Percentiles rank a stretch among this genome's conserved stretches.
Evolutionary conservation across 2,329 filamentous ascomycete genomes (phyloP).

Genomic region (Epichloe coenophiala): DNA sequence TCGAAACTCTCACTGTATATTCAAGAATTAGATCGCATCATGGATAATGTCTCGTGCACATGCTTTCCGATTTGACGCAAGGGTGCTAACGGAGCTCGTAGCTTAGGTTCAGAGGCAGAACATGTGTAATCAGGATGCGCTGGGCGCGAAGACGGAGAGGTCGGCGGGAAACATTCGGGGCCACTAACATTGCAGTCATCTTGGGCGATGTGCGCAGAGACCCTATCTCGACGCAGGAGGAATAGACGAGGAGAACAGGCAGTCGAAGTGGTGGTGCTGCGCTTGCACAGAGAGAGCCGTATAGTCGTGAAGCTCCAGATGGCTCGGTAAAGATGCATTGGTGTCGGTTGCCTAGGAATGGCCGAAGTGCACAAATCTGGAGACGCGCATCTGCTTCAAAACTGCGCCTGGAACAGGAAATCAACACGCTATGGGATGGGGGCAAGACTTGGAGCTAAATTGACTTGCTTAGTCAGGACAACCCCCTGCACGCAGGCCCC

Average conservation of each 20-base stretch:
- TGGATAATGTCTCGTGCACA: background rate
- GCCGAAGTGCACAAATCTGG: background rate
- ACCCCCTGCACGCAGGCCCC: no score
- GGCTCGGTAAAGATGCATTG: background rate
- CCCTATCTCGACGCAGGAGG: background rate
- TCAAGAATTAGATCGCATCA: background rate
- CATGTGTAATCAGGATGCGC: background rate
- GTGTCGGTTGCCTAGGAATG: background rate
- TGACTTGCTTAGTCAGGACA: constrained; percentile 1
- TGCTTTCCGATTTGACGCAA: background rate
- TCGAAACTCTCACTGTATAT: constrained; percentile 73
- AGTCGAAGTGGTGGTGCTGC: background rate
- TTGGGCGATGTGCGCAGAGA: constrained; percentile 6
- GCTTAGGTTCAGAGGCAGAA: background rate
- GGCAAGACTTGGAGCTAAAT: background rate
- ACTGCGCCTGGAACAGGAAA: background rate
- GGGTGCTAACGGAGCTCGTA: background rate
- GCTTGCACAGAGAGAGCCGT: background rate
- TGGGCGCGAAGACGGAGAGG: background rate
- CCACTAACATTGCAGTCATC: constrained; percentile 27
- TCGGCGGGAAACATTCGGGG: background rate
- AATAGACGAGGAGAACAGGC: background rate
- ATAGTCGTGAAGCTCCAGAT: background rate
- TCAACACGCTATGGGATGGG: no score
- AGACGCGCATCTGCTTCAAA: constrained; percentile 1